Conservation (phyloP, 306 rosid genomes). For the cucumber (Cucumis sativus) region Cucumber_9930_V3 NC_026661.2:18722501-18723000, state of each 20-base stretch:
- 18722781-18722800: conserved; percentile 34
- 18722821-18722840: conserved; percentile 23
- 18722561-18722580: conserved; percentile 67
- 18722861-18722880: conserved; percentile 65
- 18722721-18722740: conserved; percentile 43
- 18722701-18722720: conserved; percentile 18
- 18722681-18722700: conserved; percentile 26
- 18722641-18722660: conserved; percentile 44
- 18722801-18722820: conserved; percentile 30
- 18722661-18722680: conserved; percentile 52
- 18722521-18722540: background rate
- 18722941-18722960: conserved; percentile 45
- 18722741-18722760: conserved; percentile 51
- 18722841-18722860: conserved; percentile 56
- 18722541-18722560: conserved; percentile 16
- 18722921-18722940: conserved; percentile 46
- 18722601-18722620: conserved; percentile 43
- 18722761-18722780: conserved; percentile 53
- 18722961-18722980: conserved; percentile 71
- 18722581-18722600: conserved; percentile 52
- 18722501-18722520: background rate
- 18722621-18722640: conserved; percentile 48
- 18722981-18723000: conserved; percentile 58
- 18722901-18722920: conserved; percentile 62
- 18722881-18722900: conserved; percentile 72